Base-by-base conservation (phyloP, 202 grass and related monocot species). In the Dendrocalamus latiflorus region DNA sequence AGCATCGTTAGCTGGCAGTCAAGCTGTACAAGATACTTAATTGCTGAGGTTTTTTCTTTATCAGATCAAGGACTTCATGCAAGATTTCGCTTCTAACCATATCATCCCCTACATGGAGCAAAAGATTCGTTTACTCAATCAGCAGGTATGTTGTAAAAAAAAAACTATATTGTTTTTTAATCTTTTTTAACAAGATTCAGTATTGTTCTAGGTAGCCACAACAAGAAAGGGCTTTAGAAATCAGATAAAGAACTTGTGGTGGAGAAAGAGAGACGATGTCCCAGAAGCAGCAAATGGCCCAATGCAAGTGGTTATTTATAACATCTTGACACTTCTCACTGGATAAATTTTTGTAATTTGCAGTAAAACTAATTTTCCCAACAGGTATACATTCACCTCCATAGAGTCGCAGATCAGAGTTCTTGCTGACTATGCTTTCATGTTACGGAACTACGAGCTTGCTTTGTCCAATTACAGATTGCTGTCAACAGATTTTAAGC, bases 171-270 rank as follows among this genome's bases (percentile, higher is more conserved):
- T 16, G 20, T 90, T 84, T 74, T 68, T 62, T 25, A 24, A 16
- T 58, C 55, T 25, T 68, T 78, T 56, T 80, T 36, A 68, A 47
- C 56, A 74, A 54, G 37, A 79, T 80, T 70, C 1, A 12, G 34
- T 62, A 61, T 76, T 24, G 18, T 81, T 88, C 38, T 96, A 99
- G 96, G 93, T 99, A 72, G 84, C 89, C 58, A 85, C 89, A 65
- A 99, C 91, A 61, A 99, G 96, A 78, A 95, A 93, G 81, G 96
- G 96, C 53, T 95, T 99, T 72, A 95, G 84, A 84, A 99, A 99
- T 85, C 96, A 99, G 68, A 99, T 99, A 68, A 99, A 99, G 78
- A 99, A 99, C 76, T 86, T 99, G 86, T 99, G 96, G 96, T 98
- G 91, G 93, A 93, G 96, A 91, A 99, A 99, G 88, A 95, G 86